Base-by-base conservation (phyloP, 2,329 filamentous ascomycete species). In the Sporothrix inflata region DNA sequence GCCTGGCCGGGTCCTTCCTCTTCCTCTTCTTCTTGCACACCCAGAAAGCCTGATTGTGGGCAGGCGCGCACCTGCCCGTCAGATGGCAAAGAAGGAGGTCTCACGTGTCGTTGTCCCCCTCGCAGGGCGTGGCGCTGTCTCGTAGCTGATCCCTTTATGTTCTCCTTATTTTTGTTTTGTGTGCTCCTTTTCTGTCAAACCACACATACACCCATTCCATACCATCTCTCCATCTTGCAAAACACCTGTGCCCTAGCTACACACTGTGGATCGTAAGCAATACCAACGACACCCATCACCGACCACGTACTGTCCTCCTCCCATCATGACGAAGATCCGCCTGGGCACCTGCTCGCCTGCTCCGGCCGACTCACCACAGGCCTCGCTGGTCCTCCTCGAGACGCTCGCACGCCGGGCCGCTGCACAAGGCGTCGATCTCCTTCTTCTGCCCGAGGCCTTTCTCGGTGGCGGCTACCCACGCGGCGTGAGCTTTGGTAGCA, bases 371-470 rank as follows among this genome's bases (percentile, higher is more conserved):
- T 86, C 85, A 19, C 86, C 84, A 0, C 67, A 82, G 30, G 83
- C 86, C 45, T 97, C 94, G 0, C 87, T 97, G 71, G 78, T 81
- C 7, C 87, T 90, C 47, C 87, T 97, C 68, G 85, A 90, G 77
- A 76, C 80, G 12, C 89, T 92, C 16, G 90, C 92, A 45, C 82
- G 82, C 30, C 82, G 85, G 47, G 94, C 94, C n/a, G 87, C 90
- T 3, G 76, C 79, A 0, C 78, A 82, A 71, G 76, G 78, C 3
- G 82, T 88, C 51, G 85, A 96, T 79, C 85, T 98, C 67, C 85
- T 98, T 38, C 89, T 98, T 69, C 94, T 98, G 74, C 95, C 95
- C 0, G 94, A 98, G 83, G 94, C 94, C 27, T 97, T 94, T 79
- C 86, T 98, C 1, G 95, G 95, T 63, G 66, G 74, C 65, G 95